These are phyloP conservation scores for Syzygium syzygioides DNA, from an alignment of 441 rosid species.

Conservation along the genomic window DNA sequence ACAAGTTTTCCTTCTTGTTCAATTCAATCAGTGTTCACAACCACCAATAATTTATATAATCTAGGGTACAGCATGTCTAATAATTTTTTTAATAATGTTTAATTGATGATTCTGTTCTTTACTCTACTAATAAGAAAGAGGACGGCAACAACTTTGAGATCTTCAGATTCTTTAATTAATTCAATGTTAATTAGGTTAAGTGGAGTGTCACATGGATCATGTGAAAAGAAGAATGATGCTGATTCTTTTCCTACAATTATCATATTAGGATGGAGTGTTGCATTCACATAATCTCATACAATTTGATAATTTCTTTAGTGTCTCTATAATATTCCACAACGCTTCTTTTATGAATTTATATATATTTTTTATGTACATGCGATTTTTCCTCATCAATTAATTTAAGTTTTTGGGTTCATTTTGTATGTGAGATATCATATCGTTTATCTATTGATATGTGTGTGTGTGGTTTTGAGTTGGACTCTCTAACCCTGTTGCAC, in stretches of 20 bases:
- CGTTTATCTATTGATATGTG: too few species aligned
- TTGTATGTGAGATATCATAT: too few species aligned
- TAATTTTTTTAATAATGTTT: not conserved
- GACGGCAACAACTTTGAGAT: not conserved
- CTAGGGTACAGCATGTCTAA: not conserved
- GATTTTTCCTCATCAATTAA: too few species aligned
- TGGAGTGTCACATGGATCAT: not conserved
- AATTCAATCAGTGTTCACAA: not conserved
- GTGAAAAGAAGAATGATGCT: not conserved
- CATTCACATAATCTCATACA: not conserved
- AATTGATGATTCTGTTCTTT: not conserved
- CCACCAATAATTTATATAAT: not conserved
- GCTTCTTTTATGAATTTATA: rapidly evolving
- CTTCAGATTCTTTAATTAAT: not conserved
- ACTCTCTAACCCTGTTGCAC: too few species aligned
- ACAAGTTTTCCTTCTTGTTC: not conserved
- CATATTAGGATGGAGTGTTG: not conserved
- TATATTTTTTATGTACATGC: not conserved
- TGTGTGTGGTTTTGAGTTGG: too few species aligned
- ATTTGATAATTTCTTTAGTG: not conserved
- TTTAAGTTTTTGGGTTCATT: too few species aligned
- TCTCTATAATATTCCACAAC: rapidly evolving
- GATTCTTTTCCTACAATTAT: not conserved
- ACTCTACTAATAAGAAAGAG: not conserved
- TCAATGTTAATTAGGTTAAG: not conserved